phyloP scores from a whole-genome alignment of 106 monocot genomes.

The Gastrodia elata region DNA sequence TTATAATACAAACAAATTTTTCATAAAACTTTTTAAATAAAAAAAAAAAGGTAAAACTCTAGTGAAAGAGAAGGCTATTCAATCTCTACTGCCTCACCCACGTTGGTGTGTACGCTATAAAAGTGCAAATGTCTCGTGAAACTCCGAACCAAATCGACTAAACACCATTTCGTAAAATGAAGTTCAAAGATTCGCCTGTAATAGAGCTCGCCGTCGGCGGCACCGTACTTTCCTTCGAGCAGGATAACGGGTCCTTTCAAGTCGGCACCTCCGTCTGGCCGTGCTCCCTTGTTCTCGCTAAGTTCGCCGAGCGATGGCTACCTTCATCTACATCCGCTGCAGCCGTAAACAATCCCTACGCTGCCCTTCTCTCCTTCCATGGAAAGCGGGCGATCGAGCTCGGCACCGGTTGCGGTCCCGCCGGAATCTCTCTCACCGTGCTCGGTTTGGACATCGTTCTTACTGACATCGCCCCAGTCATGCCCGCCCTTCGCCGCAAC shows the following conservation, averaged over 20 bases:
- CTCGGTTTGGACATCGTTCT: conserved; percentile 81
- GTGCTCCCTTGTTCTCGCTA: conserved; percentile 93
- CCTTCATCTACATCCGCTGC: background rate
- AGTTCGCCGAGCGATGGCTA: conserved; percentile 78
- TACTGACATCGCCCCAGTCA: conserved; percentile 86
- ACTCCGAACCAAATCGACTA: no score
- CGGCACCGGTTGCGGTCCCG: conserved; percentile 77
- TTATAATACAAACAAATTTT: no score
- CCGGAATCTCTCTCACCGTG: conserved; percentile 57
- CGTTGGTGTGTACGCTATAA: no score
- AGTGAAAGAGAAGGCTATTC: no score
- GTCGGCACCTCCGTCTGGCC: conserved; percentile 98
- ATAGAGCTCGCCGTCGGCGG: conserved; percentile 60
- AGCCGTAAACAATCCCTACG: conserved; percentile 35
- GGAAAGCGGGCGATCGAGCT: conserved; percentile 83
- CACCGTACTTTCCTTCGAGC: conserved; percentile 54
- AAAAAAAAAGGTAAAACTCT: no score
- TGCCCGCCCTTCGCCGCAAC: conserved; percentile 88
- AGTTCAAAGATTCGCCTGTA: conserved; percentile 83
- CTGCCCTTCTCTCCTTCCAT: conserved; percentile 32
- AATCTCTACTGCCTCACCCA: no score
- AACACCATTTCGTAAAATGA: no score
- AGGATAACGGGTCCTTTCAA: conserved; percentile 85
- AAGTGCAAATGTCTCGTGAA: no score
- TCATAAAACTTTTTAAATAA: no score